Conservation (phyloP, 2,329 filamentous ascomycete genomes). For the Cercospora brassicicola region DNA sequence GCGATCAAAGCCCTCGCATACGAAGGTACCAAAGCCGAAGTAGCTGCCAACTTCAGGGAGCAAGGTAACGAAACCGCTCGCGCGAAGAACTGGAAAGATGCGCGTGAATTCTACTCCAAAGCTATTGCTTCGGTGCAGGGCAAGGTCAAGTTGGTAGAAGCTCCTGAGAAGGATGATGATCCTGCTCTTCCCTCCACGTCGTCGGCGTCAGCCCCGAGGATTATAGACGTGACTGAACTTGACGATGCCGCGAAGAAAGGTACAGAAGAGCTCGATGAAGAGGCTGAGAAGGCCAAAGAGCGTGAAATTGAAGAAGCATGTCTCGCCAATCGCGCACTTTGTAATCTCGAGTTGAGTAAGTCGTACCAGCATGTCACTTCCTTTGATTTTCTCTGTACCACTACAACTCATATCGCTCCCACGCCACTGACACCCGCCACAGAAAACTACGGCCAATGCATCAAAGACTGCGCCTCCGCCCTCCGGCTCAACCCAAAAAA, state of each 20-base stretch:
- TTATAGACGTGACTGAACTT: constrained; percentile 11
- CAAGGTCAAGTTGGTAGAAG: constrained; percentile 22
- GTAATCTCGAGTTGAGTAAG: constrained; percentile 76
- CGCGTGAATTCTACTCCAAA: constrained; percentile 87
- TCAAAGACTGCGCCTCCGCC: constrained; percentile 76
- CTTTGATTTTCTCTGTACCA: background rate
- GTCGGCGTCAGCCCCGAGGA: background rate
- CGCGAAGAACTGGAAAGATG: constrained; percentile 72
- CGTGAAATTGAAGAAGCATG: constrained; percentile 69
- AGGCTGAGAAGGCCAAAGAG: constrained; percentile 63
- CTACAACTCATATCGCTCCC: background rate
- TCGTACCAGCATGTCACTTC: background rate
- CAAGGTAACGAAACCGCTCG: constrained; percentile 88
- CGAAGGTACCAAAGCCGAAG: constrained; percentile 83
- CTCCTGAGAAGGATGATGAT: constrained; percentile 9
- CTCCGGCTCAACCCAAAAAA: constrained; percentile 77
- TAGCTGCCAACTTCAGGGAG: constrained; percentile 81
- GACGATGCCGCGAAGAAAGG: constrained; percentile 36
- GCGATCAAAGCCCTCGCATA: constrained; percentile 88
- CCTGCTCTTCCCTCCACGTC: background rate
- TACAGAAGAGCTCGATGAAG: constrained; percentile 56
- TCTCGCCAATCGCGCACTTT: constrained; percentile 84
- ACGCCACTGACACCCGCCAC: constrained; percentile 1
- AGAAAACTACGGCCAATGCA: constrained; percentile 86
- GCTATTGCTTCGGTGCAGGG: constrained; percentile 67